phyloP scores from a whole-genome alignment of 176 grass and related monocot species.

The Microstegium vimineum region DNA sequence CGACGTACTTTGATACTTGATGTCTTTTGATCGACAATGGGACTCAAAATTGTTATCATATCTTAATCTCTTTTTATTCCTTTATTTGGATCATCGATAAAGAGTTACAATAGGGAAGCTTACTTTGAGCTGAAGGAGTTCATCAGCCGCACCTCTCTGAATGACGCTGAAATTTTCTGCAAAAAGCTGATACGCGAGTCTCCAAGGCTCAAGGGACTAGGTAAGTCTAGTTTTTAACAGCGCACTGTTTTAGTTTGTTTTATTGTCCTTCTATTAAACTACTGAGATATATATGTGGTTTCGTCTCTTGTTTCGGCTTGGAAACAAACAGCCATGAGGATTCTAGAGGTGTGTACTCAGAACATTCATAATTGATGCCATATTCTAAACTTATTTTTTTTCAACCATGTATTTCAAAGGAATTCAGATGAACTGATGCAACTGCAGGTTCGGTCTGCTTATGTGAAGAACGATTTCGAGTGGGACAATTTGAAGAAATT shows the following conservation, averaged over 20 bases:
- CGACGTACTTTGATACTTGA: background rate
- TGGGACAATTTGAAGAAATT: conserved; percentile 90
- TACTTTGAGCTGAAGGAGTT: conserved; percentile 78
- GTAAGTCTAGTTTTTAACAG: conserved; percentile 18
- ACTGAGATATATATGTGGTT: conserved; percentile 35
- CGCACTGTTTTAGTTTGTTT: background rate
- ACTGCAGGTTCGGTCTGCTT: conserved; percentile 78
- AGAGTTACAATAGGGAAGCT: conserved; percentile 89
- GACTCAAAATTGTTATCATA: background rate
- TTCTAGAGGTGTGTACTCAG: conserved; percentile 61
- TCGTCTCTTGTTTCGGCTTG: conserved; percentile 4
- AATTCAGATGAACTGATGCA: background rate
- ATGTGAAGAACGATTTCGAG: conserved; percentile 85
- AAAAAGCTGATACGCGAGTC: conserved; percentile 67
- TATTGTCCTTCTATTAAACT: background rate
- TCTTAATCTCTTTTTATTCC: background rate
- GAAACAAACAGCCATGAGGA: conserved; percentile 63
- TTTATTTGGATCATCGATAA: background rate
- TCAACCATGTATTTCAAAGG: background rate
- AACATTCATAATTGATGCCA: background rate
- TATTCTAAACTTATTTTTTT: background rate
- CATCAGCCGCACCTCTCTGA: conserved; percentile 50
- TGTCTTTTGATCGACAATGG: background rate
- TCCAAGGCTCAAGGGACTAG: conserved; percentile 62
- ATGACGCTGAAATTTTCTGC: conserved; percentile 69